These are phyloP conservation scores for Bruguiera parviflora DNA, from an alignment of 345 rosid genomes.

Conservation along the genomic window DNA sequence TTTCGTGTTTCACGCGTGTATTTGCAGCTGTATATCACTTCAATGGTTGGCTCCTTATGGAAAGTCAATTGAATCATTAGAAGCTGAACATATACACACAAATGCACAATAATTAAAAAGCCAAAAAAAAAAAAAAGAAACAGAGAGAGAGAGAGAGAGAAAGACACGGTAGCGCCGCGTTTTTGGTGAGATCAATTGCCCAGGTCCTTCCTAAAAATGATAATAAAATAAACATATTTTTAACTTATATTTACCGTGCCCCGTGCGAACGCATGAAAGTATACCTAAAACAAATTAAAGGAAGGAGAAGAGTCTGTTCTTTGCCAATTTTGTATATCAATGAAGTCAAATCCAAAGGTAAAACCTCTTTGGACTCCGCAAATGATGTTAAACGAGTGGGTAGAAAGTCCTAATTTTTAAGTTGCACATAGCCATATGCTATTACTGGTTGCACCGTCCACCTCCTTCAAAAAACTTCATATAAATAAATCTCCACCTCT, in stretches of 20 bases:
- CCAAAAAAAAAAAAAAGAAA: not conserved
- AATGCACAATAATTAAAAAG: not conserved
- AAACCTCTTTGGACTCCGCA: conserved; percentile 34
- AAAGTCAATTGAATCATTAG: not conserved
- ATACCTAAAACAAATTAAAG: not conserved
- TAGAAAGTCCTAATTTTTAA: conserved; percentile 9
- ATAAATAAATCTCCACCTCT: conserved; percentile 8
- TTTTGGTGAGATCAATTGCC: conserved; percentile 20
- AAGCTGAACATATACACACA: not conserved
- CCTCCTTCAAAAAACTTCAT: conserved; percentile 8
- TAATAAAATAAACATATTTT: not conserved
- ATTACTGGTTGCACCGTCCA: conserved; percentile 16
- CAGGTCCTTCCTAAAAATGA: not conserved
- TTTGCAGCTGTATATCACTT: not conserved
- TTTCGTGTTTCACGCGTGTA: not conserved
- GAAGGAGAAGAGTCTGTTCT: not conserved
- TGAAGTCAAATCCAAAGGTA: conserved; percentile 25
- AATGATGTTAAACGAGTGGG: not conserved
- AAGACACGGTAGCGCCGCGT: conserved; percentile 5
- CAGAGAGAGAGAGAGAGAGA: too few species aligned
- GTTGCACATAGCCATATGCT: not conserved
- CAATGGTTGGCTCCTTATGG: not conserved
- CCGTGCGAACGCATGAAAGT: not conserved
- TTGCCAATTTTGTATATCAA: not conserved
- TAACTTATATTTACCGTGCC: not conserved